Evolutionary conservation across 106 monocot genomes (phyloP).

Genomic region (Dendrobium officinale): DNA sequence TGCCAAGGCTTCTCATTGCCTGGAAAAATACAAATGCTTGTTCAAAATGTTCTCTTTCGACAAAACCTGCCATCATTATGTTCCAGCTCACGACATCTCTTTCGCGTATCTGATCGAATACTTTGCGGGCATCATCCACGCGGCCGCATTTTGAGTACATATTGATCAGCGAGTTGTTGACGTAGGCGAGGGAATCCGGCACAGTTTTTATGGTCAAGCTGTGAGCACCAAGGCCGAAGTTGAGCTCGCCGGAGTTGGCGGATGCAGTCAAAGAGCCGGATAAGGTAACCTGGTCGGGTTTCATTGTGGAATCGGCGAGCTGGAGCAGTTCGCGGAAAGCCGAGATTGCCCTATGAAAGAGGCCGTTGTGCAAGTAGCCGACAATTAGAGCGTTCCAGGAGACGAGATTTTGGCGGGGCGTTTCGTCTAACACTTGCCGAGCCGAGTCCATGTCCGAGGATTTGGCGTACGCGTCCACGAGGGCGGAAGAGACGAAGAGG

Average conservation of each 20-base stretch:
- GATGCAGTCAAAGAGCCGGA: slow-evolving; percentile 44
- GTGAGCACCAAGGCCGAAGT: slow-evolving; percentile 51
- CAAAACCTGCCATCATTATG: slow-evolving; percentile 38
- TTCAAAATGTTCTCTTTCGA: background rate
- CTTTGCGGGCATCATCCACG: slow-evolving; percentile 19
- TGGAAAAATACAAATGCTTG: background rate
- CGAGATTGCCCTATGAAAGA: slow-evolving; percentile 26
- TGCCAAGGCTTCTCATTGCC: background rate
- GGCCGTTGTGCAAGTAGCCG: slow-evolving; percentile 24
- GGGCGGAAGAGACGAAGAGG: background rate
- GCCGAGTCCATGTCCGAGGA: background rate
- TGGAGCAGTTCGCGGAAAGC: slow-evolving; percentile 29
- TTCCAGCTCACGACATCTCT: slow-evolving; percentile 59
- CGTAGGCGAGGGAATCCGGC: slow-evolving; percentile 18
- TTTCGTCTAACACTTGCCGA: slow-evolving; percentile 34
- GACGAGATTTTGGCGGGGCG: slow-evolving; percentile 32
- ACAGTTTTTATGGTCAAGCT: slow-evolving; percentile 18
- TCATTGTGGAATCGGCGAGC: too few species aligned
- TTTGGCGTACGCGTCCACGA: slow-evolving; percentile 6
- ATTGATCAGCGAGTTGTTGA: slow-evolving; percentile 46
- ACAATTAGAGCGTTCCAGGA: slow-evolving; percentile 62
- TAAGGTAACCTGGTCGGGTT: slow-evolving; percentile 48
- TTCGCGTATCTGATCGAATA: slow-evolving; percentile 33
- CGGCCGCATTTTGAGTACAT: slow-evolving; percentile 66
- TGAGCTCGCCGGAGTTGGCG: slow-evolving; percentile 40